phyloP scores from a whole-genome alignment of 805 yeast genomes.

The Metschnikowia peoriensis region DNA sequence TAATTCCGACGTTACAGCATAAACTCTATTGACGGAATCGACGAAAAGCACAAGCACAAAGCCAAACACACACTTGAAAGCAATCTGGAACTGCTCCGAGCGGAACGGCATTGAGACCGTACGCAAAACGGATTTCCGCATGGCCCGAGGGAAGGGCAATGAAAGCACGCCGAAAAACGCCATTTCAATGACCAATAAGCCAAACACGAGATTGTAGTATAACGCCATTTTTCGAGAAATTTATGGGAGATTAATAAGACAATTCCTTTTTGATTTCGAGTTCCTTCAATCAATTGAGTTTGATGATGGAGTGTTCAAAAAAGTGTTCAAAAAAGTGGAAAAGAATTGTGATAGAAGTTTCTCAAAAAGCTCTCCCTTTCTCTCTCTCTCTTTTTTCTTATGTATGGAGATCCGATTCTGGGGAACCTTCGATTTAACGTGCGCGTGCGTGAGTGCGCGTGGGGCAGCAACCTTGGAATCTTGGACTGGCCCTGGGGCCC shows the following conservation, averaged over 20 bases:
- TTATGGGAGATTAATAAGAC: no score
- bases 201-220: constrained; percentile 57
- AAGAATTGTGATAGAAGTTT: no score
- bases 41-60: constrained; percentile 81
- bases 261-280: neutral
- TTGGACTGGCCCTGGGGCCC: no score
- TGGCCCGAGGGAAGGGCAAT: constrained; percentile 75
- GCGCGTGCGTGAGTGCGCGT: neutral
- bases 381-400: neutral
- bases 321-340: no score
- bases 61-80: constrained; percentile 76
- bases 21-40: constrained; percentile 85
- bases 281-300: neutral
- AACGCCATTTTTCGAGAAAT: constrained; percentile 35
- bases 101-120: constrained; percentile 67
- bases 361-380: no score
- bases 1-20: constrained; percentile 64
- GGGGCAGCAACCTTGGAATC: neutral
- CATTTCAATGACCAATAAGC: constrained; percentile 77
- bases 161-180: constrained; percentile 74
- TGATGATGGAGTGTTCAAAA: neutral
- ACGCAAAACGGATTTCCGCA: constrained; percentile 66
- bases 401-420: neutral
- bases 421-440: neutral
- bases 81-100: constrained; percentile 68